Evolutionary conservation across 306 rosid species (phyloP).

Genomic region (Trifolium pratense): DNA sequence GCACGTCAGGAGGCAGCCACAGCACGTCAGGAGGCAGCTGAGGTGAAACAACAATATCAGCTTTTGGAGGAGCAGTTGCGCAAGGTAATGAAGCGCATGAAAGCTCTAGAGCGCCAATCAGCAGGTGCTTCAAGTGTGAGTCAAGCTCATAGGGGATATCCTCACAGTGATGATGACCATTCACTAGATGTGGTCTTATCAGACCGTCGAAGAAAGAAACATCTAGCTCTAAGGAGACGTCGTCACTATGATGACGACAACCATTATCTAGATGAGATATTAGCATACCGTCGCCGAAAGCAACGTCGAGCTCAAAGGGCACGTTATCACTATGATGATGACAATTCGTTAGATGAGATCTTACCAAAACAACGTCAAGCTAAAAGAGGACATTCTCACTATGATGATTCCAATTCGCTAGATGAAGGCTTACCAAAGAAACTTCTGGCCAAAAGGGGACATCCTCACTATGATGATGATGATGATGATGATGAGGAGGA

Average conservation of each 20-base stretch:
- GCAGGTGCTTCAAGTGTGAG: slow-evolving; percentile 1
- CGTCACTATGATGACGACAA: neutral
- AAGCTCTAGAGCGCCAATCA: slow-evolving; percentile 10
- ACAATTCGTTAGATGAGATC: neutral
- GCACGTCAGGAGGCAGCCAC: slow-evolving; percentile 5
- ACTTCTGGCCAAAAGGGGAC: neutral
- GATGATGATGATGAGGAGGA: neutral
- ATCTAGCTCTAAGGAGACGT: neutral
- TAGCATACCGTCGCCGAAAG: neutral
- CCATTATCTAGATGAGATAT: neutral
- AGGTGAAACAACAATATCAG: slow-evolving; percentile 14
- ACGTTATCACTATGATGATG: neutral
- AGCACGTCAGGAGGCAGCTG: slow-evolving; percentile 16
- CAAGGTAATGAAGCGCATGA: slow-evolving; percentile 14
- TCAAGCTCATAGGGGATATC: neutral
- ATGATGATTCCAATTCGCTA: neutral
- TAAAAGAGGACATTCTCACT: neutral
- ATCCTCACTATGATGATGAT: neutral
- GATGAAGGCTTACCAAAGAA: neutral
- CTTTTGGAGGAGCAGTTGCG: slow-evolving; percentile 22
- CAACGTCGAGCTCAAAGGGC: neutral
- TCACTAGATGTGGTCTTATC: neutral
- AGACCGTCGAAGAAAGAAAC: slow-evolving; percentile 5
- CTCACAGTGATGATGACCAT: neutral
- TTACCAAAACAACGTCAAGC: neutral